Evolutionary conservation across 768 basidiomycete species (phyloP), one percentile per base, ranked within the genome.

Genomic region (Psilocybe subaeruginosa): DNA sequence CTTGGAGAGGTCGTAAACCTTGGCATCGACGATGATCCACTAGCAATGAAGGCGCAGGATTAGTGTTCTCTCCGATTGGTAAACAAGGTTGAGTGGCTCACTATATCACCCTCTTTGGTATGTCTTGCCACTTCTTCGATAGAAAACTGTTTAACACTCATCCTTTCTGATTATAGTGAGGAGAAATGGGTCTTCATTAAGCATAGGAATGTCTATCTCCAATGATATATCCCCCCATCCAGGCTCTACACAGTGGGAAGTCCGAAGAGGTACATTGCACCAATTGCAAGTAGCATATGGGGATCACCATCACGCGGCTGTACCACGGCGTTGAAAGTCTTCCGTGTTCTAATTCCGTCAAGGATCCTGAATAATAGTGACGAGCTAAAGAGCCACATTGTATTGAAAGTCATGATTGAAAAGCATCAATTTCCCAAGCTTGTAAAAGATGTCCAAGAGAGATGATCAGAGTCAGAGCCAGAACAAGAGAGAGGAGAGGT

Each of bases 1-100:
- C 66, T 81, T 85, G 17, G 89, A 85, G 17, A 96, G 74, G 74
- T 95, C 88, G 73, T 88, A 95, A 33, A 94, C 93, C 69, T 89
- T 91, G 30, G 87, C 80, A 71, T 97, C 93, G 64, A 95, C 85
- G 64, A 94, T 83, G 49, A 95, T 77, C 92, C 92, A 95, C 88
- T 92, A 60, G 52, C 5, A 54, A 35, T n/a, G 19, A 35, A 17
- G 9, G 37, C 11, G 35, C 23, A 9, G 17, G 31, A 19, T 33
- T 17, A 33, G 35, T 35, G 52, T 33, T 17, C 12, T 16, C 3
- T 5, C 12, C 19, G 6, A 8, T 54, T 17, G 8, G 9, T 4
- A 37, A 9, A 7, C 11, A 39, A 16, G 11, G 35, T 19, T 12
- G 33, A 54, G n/a, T 29, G 23, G 29, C 56, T 48, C 29, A 57